Percentiles rank a stretch among this genome's conserved stretches.
Evolutionary conservation across 2,329 filamentous ascomycete species (phyloP).

Genomic region (Stachybotrys elegans): DNA sequence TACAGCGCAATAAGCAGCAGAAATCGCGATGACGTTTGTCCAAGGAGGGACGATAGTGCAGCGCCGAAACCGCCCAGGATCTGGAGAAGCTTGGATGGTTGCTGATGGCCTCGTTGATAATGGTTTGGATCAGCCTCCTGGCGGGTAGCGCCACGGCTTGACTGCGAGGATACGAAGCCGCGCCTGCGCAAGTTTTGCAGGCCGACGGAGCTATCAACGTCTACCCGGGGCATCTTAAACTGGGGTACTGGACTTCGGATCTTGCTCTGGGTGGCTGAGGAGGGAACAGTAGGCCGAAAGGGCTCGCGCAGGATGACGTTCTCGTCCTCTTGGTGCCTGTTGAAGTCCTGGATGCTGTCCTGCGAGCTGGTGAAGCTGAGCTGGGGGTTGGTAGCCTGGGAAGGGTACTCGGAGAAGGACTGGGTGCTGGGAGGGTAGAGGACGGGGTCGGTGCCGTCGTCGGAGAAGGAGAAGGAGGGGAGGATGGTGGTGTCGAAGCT

Average conservation of each 20-base stretch:
- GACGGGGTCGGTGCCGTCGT: slow-evolving; percentile 32
- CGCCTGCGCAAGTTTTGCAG: background rate
- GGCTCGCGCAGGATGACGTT: slow-evolving; percentile 49
- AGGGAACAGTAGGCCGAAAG: slow-evolving; percentile 46
- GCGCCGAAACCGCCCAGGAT: slow-evolving; percentile 17
- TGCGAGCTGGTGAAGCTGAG: slow-evolving; percentile 40
- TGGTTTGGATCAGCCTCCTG: background rate
- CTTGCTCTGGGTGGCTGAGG: slow-evolving; percentile 12
- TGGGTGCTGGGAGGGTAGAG: slow-evolving; percentile 32
- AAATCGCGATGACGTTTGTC: slow-evolving; percentile 31
- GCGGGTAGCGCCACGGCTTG: background rate
- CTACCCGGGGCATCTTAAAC: slow-evolving; percentile 48
- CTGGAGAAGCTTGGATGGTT: no score
- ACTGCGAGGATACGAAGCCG: background rate
- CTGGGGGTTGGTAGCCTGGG: slow-evolving; percentile 38
- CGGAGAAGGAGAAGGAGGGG: slow-evolving; percentile 34
- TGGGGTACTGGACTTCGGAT: slow-evolving; percentile 42
- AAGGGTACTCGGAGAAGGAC: slow-evolving; percentile 33
- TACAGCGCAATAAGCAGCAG: slow-evolving; percentile 55
- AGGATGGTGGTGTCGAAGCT: slow-evolving; percentile 54
- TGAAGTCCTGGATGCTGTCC: slow-evolving; percentile 52
- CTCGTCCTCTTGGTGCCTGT: slow-evolving; percentile 49
- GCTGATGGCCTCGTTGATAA: slow-evolving; percentile 8
- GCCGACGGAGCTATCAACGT: slow-evolving; percentile 30
- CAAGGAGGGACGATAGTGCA: slow-evolving; percentile 26